A percentile compares a stretch with the other conserved stretches of the same genome.
phyloP scores from a whole-genome alignment of 2,329 filamentous ascomycete genomes.

The Raffaelea albimanens region DNA sequence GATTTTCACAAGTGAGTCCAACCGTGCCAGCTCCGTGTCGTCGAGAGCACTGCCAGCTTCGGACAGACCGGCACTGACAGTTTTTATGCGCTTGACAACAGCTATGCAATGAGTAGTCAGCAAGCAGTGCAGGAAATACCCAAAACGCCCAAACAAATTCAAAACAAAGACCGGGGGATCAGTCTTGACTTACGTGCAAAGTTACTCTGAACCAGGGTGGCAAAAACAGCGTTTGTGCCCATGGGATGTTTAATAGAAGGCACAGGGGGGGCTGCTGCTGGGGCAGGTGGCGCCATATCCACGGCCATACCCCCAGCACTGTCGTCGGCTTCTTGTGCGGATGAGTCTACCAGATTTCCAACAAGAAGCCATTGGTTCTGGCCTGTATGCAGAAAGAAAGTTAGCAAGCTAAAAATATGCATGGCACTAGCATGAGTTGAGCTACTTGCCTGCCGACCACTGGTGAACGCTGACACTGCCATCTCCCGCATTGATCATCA shows the following conservation, averaged over 20 bases:
- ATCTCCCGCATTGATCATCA: conserved; percentile 78
- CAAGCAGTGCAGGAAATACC: neutral
- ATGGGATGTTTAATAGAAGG: conserved; percentile 55
- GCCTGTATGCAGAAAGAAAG: conserved; percentile 20
- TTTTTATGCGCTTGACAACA: conserved; percentile 9
- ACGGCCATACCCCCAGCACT: too few species aligned
- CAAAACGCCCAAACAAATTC: neutral
- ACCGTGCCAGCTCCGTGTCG: conserved; percentile 50
- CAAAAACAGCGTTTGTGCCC: conserved; percentile 35
- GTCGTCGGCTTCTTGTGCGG: conserved; percentile 1
- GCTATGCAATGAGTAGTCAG: conserved; percentile 22
- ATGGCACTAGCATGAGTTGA: conserved; percentile 17
- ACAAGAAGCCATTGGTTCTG: conserved; percentile 74
- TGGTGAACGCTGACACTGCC: conserved; percentile 78
- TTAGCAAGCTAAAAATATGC: neutral
- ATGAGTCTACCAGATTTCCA: conserved; percentile 77
- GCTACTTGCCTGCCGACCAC: conserved; percentile 56
- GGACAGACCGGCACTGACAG: conserved; percentile 7
- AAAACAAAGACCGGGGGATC: neutral
- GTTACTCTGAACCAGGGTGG: conserved; percentile 10
- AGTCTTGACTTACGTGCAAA: conserved; percentile 11
- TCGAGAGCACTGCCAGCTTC: conserved; percentile 46
- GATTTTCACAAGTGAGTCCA: conserved; percentile 52
- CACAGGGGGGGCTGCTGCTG: conserved; percentile 71
- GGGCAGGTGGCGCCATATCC: conserved; percentile 74